Conservation (phyloP, 495 filamentous ascomycete genomes). For the Hypoxylon trugodes region DNA sequence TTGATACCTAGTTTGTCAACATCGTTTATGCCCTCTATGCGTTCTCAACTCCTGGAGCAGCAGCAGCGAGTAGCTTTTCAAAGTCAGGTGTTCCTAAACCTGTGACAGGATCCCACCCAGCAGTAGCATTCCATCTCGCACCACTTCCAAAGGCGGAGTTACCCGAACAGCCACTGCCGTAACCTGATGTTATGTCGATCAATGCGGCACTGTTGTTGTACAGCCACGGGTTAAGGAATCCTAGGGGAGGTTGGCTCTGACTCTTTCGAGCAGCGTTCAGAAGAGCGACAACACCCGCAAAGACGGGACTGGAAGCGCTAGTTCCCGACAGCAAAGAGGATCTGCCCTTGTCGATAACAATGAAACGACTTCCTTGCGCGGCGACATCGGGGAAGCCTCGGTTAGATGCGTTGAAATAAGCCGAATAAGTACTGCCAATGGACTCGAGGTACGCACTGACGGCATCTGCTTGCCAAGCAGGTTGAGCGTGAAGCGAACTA, state of each 20-base stretch:
- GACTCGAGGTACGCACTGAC: conserved; percentile 65
- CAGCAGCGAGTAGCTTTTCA: conserved; percentile 40
- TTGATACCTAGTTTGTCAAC: neutral
- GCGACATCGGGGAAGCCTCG: conserved; percentile 70
- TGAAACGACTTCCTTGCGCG: conserved; percentile 65
- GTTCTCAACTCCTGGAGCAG: conserved; percentile 45
- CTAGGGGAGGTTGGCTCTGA: conserved; percentile 62
- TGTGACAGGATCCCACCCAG: conserved; percentile 52
- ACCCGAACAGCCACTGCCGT: conserved; percentile 63
- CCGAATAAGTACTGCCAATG: conserved; percentile 54
- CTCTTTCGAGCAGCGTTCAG: conserved; percentile 69
- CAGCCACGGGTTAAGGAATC: conserved; percentile 71
- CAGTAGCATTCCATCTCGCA: conserved; percentile 48
- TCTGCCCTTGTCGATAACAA: conserved; percentile 55
- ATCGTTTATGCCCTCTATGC: conserved; percentile 16
- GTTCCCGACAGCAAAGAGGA: conserved; percentile 58
- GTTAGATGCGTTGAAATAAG: conserved; percentile 61
- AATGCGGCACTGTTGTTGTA: conserved; percentile 68
- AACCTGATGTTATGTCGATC: conserved; percentile 68
- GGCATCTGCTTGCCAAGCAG: conserved; percentile 66
- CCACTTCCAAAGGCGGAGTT: conserved; percentile 60
- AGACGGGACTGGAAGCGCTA: conserved; percentile 49
- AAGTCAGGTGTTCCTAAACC: conserved; percentile 49
- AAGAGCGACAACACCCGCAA: conserved; percentile 61
- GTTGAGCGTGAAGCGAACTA: conserved; percentile 68